These are phyloP conservation scores for Polyporus arcularius DNA, from an alignment of 768 basidiomycete genomes.

Conservation along the genomic window DNA sequence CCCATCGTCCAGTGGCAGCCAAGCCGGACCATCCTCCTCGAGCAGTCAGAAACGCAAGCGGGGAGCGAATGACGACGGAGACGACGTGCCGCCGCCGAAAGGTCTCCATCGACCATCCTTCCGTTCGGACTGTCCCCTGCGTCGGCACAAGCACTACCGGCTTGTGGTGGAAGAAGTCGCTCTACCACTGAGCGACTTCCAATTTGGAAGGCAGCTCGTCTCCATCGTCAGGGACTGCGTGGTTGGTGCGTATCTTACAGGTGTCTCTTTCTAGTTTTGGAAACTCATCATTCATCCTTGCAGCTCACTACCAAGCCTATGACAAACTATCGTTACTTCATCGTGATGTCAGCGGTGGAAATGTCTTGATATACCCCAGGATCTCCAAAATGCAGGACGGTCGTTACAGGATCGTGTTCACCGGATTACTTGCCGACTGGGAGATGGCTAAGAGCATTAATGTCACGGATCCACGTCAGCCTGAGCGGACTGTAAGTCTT, in stretches of 20 bases:
- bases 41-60: neutral
- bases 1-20: too few species aligned
- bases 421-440: neutral
- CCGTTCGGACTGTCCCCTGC: neutral
- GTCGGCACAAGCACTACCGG: slow-evolving; percentile 2
- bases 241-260: neutral
- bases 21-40: neutral
- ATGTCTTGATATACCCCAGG: neutral
- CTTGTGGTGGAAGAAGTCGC: slow-evolving; percentile 1
- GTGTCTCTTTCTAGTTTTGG: neutral
- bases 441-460: neutral
- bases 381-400: neutral
- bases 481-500: neutral
- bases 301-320: neutral
- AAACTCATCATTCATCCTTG: neutral
- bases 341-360: slow-evolving; percentile 1
- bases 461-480: neutral
- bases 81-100: neutral
- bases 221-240: neutral
- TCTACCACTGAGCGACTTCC: neutral
- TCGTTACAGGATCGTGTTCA: neutral
- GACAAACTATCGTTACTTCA: neutral
- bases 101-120: neutral
- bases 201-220: neutral
- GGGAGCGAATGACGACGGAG: neutral